A percentile compares a stretch with the other conserved stretches of the same genome.
Evolutionary conservation across 345 rosid species (phyloP).

Genomic region (Erodium maritimum): DNA sequence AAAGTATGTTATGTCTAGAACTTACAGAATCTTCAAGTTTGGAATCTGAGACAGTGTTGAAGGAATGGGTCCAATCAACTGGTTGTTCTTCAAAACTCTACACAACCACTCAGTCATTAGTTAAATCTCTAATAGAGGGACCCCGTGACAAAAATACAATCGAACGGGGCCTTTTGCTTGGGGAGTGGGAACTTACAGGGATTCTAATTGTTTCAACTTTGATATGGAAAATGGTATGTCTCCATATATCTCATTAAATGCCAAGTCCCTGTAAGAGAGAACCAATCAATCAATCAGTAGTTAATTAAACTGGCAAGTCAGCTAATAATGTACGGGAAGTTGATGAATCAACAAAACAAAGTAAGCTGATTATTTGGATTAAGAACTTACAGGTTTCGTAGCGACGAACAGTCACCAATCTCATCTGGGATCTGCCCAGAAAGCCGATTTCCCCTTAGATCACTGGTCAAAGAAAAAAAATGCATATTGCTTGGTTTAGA

Average conservation of each 20-base stretch:
- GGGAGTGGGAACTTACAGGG: slow-evolving; percentile 56
- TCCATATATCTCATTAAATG: slow-evolving; percentile 72
- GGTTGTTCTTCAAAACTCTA: slow-evolving; percentile 78
- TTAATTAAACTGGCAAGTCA: no score
- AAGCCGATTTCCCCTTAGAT: slow-evolving; percentile 62
- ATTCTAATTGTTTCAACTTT: slow-evolving; percentile 73
- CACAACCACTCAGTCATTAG: background rate
- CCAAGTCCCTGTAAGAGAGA: slow-evolving; percentile 55
- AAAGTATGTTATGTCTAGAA: background rate
- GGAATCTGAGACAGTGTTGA: slow-evolving; percentile 92
- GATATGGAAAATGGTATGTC: slow-evolving; percentile 91
- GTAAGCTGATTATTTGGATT: background rate
- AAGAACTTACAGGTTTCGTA: slow-evolving; percentile 57
- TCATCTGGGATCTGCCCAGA: slow-evolving; percentile 96
- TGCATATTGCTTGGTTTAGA: no score
- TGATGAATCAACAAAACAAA: background rate
- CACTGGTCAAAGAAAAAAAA: slow-evolving; percentile 33
- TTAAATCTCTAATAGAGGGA: no score
- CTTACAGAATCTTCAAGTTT: slow-evolving; percentile 77
- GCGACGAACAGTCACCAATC: slow-evolving; percentile 82
- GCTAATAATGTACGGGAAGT: no score
- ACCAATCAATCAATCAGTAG: background rate
- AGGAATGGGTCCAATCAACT: slow-evolving; percentile 86
- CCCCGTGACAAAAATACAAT: no score
- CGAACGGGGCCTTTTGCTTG: background rate